Conservation (phyloP, 2,329 filamentous ascomycete genomes). For the Hymenoscyphus salicellus region DNA sequence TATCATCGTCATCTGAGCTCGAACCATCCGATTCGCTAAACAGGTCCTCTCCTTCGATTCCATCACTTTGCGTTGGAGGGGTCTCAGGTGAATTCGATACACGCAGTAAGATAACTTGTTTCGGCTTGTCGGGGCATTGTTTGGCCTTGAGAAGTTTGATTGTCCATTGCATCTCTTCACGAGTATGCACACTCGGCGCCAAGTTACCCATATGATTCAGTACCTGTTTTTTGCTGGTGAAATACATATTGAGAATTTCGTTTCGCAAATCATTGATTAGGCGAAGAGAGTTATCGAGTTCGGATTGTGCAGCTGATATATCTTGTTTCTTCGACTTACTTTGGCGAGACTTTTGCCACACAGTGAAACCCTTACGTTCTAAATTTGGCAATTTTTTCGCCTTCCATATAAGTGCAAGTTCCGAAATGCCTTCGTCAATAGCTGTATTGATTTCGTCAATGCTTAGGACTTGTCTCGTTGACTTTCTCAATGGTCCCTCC, state of each 20-base stretch:
- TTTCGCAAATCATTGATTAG: slow-evolving; percentile 56
- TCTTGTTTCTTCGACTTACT: slow-evolving; percentile 39
- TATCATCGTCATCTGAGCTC: slow-evolving; percentile 46
- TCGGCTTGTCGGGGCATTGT: slow-evolving; percentile 40
- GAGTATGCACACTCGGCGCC: slow-evolving; percentile 63
- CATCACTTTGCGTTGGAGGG: slow-evolving; percentile 10
- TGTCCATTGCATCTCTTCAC: slow-evolving; percentile 52
- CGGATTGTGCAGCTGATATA: slow-evolving; percentile 44
- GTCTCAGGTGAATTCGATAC: neutral
- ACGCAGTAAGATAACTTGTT: neutral
- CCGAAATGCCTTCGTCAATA: slow-evolving; percentile 53
- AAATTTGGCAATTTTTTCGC: slow-evolving; percentile 54
- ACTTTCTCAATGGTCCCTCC: slow-evolving; percentile 36
- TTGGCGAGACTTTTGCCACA: slow-evolving; percentile 60
- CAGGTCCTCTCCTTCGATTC: slow-evolving; percentile 28
- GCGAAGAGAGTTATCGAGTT: slow-evolving; percentile 43
- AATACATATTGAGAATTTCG: slow-evolving; percentile 52
- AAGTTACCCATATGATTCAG: slow-evolving; percentile 55
- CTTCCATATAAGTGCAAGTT: slow-evolving; percentile 55
- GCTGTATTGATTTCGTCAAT: slow-evolving; percentile 48
- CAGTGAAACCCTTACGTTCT: slow-evolving; percentile 52
- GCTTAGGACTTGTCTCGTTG: slow-evolving; percentile 38
- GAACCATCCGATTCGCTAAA: slow-evolving; percentile 21
- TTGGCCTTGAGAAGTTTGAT: slow-evolving; percentile 46
- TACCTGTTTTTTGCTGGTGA: slow-evolving; percentile 52